Evolutionary conservation across 2,329 filamentous ascomycete species (phyloP).

Genomic region (Aspergillus alliaceus): DNA sequence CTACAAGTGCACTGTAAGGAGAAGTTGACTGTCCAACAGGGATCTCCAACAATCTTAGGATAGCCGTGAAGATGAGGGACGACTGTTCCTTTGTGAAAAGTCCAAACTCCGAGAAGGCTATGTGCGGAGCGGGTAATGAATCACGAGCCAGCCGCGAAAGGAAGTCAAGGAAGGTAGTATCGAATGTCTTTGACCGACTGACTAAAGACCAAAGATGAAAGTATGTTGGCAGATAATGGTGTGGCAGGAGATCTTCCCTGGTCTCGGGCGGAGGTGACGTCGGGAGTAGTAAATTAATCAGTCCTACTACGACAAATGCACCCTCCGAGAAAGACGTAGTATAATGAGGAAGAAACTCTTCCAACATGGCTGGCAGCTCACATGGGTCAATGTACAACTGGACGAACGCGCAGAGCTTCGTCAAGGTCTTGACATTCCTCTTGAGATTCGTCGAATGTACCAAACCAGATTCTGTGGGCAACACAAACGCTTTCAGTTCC

Average conservation of each 20-base stretch:
- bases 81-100: slow-evolving; percentile 93
- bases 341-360: slow-evolving; percentile 82
- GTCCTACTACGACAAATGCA: slow-evolving; percentile 86
- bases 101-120: slow-evolving; percentile 81
- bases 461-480: slow-evolving; percentile 75
- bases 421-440: slow-evolving; percentile 69
- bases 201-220: slow-evolving; percentile 97
- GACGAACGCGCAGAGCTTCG: slow-evolving; percentile 86
- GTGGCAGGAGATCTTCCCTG: slow-evolving; percentile 75
- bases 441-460: slow-evolving; percentile 63
- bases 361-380: slow-evolving; percentile 77
- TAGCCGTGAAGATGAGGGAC: slow-evolving; percentile 86
- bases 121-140: slow-evolving; percentile 70
- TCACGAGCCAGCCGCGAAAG: slow-evolving; percentile 86
- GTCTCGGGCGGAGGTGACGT: slow-evolving; percentile 71
- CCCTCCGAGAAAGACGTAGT: slow-evolving; percentile 90
- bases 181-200: slow-evolving; percentile 82
- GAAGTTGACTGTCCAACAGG: slow-evolving; percentile 95
- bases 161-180: slow-evolving; percentile 84
- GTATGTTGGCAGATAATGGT: slow-evolving; percentile 86
- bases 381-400: slow-evolving; percentile 90
- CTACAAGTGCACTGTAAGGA: slow-evolving; percentile 77
- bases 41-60: slow-evolving; percentile 87
- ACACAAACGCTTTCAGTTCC: slow-evolving; percentile 84
- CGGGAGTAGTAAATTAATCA: slow-evolving; percentile 84